Base-by-base conservation (phyloP, 345 rosid genomes). In the Gossypium ekmanianum region DNA sequence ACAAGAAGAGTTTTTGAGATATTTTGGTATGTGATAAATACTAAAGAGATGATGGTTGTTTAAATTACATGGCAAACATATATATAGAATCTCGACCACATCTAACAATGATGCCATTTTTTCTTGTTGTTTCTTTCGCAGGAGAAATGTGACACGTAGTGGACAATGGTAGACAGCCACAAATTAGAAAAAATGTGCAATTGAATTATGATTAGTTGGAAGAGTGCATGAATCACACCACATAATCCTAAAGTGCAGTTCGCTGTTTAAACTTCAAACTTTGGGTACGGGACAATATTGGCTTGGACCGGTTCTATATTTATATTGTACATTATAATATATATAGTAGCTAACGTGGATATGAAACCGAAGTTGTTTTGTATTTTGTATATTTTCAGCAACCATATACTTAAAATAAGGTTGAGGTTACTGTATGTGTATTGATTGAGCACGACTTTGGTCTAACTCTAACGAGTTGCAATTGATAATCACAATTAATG, bases 21-120 rank as follows among this genome's bases (percentile, higher is more conserved):
- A 47, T 47, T 47, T 47, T 47, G 51, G 3, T 10, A 10, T 47
- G 51, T 47, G 51, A 47, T 47, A 47, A 47, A 47, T 47, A 47
- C 51, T 47, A 47, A 47, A 47, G 13, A 2, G 51, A 47, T 11
- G 13, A 47, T 47, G 51, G 2, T 47, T 2, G 10, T 8, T 45
- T 10, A 10, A 47, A 10, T 20, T 57, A 7, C 2, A 34, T 1
- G 27, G 29, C 51, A 43, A 65, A 4, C 52, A 50, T 34, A 34
- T 34, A 34, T 5, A 34, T 71, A 8, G 50, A 65, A 34, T 78
- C 74, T 73, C 81, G 74, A 44, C 73, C 56, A 50, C 77, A 73
- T 74, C 77, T 58, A 71, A 73, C 65, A 34, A 47, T 11, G 61
- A 7, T 48, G 44, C 61, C 20, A 20, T 0, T 50, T 11, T 71